Base-by-base conservation (phyloP, 2,329 filamentous ascomycete species). In the Aschersonia sp. region DNA sequence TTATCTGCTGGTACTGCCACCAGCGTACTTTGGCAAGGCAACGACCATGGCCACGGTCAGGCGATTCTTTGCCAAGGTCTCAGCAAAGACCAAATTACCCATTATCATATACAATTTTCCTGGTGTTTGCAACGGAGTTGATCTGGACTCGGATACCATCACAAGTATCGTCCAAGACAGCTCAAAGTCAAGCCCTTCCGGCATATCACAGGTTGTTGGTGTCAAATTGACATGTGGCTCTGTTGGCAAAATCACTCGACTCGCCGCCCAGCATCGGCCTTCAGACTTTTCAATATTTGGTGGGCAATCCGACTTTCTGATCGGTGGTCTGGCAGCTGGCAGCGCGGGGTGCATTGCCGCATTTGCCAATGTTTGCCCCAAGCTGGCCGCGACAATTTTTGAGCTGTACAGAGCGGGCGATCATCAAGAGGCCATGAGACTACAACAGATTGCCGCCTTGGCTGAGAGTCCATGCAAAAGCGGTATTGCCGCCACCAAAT, bases 71-170 rank as follows among this genome's bases (percentile, higher is more conserved):
- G 46, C 44, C 35, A 57, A 60, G 51, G 62, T 83, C 4, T 82
- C 82, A 2, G 68, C 72, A 45, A 71, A 70, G 2, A 78, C 72
- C 14, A 71, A 75, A 0, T 58, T 86, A 1, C 81, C 82, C 0
- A 67, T 86, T 30, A 63, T 86, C 41, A 78, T 87, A 49, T 86
- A 86, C 69, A 86, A 86, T 63, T 86, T 81, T 67, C 82, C 82
- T 2, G 78, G 70, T 5, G 80, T 83, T 4, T 78, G 73, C 30
- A 73, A 79, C 10, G 82, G 83, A 5, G 67, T 85, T 8, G 82
- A 86, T 55, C 68, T 86, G 43, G 76, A 79, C 57, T 83, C 78
- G 0, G 80, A 84, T 52, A 73, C 76, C 55, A 78, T 86, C 52
- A 66, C 49, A 6, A 50, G 50, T 22, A 55, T 61, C 10, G 57